Evolutionary conservation across 352 stramenopile genomes (phyloP), one percentile per base, ranked within the genome.

Genomic region (Pythium insidiosum): DNA sequence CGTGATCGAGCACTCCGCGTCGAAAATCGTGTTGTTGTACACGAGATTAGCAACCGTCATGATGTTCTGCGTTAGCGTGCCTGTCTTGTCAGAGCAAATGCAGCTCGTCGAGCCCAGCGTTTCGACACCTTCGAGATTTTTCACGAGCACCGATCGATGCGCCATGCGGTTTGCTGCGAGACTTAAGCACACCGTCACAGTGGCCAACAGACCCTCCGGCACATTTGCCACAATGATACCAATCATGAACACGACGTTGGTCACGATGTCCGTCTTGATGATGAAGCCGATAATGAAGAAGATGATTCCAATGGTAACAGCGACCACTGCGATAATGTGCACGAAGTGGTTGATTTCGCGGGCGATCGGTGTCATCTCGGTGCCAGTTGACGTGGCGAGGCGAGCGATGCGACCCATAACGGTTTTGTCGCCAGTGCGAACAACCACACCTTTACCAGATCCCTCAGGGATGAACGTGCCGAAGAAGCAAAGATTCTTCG

Each of bases 211-310:
- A 5, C 82, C 84, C 52, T 94, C 80, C 0, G 84, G 84, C 4
- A 95, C 75, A 44, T 88, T 90, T n/a, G 61, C 53, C 2, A 97
- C 87, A 42, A 98, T 97, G 47, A 98, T 96, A 50, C 85, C 89
- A 44, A 98, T 97, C 84, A 97, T 95, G 53, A 96, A 96, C 26
- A 83, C 89, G 31, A 83, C 46, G 35, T 73, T 73, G 6, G 57
- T 66, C 31, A 63, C 36, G 24, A 67, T 63, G 11, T 73, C 59
- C 12, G 56, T 66, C 54, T 70, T 70, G 46, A 71, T 72, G 34
- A 70, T 59, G 28, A 75, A 64, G 4, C 62, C 62, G 30, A 76
- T 68, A 36, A 66, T 60, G 44, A 76, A 73, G 36, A 76, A 76
- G 23, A 73, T 65, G 34, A 73, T 39, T 19, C 62, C 66, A 24